Base-by-base conservation (phyloP, 768 basidiomycete species). In the Termitomyces bulborhizus region DNA sequence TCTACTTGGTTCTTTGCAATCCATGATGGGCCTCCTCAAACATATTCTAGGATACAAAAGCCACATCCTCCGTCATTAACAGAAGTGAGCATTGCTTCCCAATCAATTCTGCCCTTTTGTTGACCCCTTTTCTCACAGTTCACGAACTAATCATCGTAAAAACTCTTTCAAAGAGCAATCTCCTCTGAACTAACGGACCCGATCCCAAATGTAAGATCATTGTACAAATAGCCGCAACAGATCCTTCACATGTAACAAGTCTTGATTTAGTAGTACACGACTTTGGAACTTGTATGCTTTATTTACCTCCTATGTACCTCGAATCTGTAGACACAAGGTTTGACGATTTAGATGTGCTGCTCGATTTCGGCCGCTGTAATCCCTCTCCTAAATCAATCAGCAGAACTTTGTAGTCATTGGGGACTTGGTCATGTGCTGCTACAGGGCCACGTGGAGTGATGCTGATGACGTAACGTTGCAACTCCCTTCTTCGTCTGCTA, bases 1-100 rank as follows among this genome's bases (percentile, higher is more conserved):
- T 72, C 9, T 47, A 39, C 36, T 32, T 46, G 27, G 27, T 26
- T 44, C 32, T 48, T 27, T 21, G 3, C 9, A 4, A 16, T 41
- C 32, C 43, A 15, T 9, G 29, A 39, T 46, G 34, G 45, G 58
- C 46, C 55, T 51, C 43, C 44, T 53, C 62, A 31, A 40, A 21
- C 60, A 51, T 27, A 15, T 3, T 26, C 47, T 46, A 81, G 79
- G 75, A 82, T 59, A 74, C 72, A 5, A 66, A 68, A 41, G 76
- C 77, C 7, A 83, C 80, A 0, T 66, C 76, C 13, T 63, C 69
- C 7, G 72, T 83, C 13, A 77, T 83, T 16, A 65, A 68, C 36
- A 71, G 74, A 58, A 76, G 81, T 82, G 53, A 66, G 80, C 69
- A 13, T 27, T 27, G 34, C 24, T 13, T 48, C 34, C 12, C 12